These are phyloP conservation scores for Lachnellula suecica DNA, from an alignment of 2,329 filamentous ascomycete species.

Conservation along the genomic window DNA sequence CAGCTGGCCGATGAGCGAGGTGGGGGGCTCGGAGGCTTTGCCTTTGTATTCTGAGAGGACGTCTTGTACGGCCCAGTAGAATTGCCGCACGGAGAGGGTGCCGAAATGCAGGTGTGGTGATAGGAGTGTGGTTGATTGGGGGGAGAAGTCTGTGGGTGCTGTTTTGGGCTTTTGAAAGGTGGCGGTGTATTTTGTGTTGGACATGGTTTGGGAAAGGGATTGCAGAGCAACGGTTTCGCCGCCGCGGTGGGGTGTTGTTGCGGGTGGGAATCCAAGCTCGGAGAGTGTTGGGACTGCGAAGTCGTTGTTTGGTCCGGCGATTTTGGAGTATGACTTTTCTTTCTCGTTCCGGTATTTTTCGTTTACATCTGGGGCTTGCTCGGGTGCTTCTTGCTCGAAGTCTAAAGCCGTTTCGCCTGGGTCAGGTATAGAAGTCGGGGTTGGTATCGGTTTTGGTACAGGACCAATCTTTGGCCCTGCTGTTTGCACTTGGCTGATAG, in stretches of 20 bases:
- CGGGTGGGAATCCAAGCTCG: conserved; percentile 68
- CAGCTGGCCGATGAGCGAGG: conserved; percentile 70
- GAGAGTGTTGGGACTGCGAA: conserved; percentile 70
- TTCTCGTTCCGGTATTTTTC: conserved; percentile 48
- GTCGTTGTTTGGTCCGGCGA: conserved; percentile 67
- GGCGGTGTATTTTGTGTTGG: conserved; percentile 64
- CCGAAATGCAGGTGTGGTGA: conserved; percentile 77
- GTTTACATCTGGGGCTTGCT: conserved; percentile 59
- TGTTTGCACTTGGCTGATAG: conserved; percentile 63
- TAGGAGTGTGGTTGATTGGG: conserved; percentile 70
- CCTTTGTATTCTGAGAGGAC: conserved; percentile 59
- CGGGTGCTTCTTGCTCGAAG: conserved; percentile 55
- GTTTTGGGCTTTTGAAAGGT: conserved; percentile 77
- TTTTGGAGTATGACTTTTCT: conserved; percentile 57
- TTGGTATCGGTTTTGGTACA: conserved; percentile 59
- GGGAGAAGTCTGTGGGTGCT: conserved; percentile 70
- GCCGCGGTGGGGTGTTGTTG: conserved; percentile 66
- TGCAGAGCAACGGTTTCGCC: conserved; percentile 67
- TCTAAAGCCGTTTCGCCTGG: conserved; percentile 61
- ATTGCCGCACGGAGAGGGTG: conserved; percentile 65
- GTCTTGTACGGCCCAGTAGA: conserved; percentile 71
- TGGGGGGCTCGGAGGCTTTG: conserved; percentile 54
- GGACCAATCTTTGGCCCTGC: conserved; percentile 62
- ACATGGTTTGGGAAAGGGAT: conserved; percentile 57
- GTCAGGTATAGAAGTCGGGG: conserved; percentile 60